phyloP scores from a whole-genome alignment of 179 eudicot species.

The Corrigiola litoralis region DNA sequence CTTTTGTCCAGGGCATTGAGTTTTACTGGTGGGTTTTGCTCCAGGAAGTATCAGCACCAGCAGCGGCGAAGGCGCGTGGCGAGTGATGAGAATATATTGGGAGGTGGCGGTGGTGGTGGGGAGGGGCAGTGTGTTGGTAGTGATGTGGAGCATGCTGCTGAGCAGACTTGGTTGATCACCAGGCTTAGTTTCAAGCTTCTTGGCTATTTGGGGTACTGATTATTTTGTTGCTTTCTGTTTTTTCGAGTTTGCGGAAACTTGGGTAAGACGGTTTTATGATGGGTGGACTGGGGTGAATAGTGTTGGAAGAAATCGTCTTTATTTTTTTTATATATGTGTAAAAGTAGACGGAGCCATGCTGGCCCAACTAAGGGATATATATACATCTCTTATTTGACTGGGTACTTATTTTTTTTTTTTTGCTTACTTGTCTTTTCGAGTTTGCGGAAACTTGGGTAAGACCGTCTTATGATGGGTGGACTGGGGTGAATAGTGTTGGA shows the following conservation, averaged over 20 bases:
- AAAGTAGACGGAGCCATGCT: no score
- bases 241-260: neutral
- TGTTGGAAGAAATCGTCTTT: no score
- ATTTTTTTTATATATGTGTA: no score
- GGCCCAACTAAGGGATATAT: no score
- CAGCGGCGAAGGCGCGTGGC: constrained; percentile 39
- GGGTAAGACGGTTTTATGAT: no score
- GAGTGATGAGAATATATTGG: constrained; percentile 35
- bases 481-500: no score
- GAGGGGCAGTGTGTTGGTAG: constrained; percentile 37
- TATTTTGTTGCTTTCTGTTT: neutral
- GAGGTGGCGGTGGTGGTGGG: neutral
- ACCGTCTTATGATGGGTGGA: no score
- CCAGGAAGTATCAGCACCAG: constrained; percentile 15
- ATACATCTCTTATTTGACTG: no score
- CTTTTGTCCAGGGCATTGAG: constrained; percentile 46
- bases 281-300: no score
- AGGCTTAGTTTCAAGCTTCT: constrained; percentile 68
- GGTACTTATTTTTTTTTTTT: neutral
- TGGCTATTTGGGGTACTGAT: constrained; percentile 67
- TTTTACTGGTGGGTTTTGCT: constrained; percentile 6
- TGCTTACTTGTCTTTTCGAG: neutral
- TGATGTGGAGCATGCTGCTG: constrained; percentile 64
- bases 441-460: no score
- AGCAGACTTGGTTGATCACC: constrained; percentile 68